Conservation (phyloP, 192 early-diverging fungal genomes). For the Geranomyces variabilis region DNA sequence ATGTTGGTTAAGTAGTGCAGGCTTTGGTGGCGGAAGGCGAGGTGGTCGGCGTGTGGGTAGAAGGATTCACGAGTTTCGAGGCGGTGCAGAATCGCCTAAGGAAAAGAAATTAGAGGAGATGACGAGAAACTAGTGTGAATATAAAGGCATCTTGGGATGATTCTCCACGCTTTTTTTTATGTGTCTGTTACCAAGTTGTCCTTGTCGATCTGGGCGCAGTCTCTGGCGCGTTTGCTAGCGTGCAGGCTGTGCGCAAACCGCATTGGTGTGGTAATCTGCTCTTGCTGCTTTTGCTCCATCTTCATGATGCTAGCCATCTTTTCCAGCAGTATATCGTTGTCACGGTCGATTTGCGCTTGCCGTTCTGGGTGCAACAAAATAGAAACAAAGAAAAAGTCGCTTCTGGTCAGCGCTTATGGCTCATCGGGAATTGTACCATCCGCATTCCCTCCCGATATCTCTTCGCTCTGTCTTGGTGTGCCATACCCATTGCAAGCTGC, state of each 20-base stretch:
- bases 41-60: conserved; percentile 41
- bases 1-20: conserved; percentile 51
- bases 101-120: neutral
- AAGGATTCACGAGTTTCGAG: conserved; percentile 45
- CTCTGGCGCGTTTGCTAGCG: conserved; percentile 14
- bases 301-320: conserved; percentile 46
- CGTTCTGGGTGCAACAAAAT: conserved; percentile 38
- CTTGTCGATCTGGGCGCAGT: conserved; percentile 30
- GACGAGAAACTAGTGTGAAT: neutral
- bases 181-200: conserved; percentile 38
- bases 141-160: too few species aligned
- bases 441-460: too few species aligned
- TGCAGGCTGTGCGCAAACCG: conserved; percentile 25
- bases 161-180: too few species aligned
- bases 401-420: too few species aligned
- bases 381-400: neutral
- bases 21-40: conserved; percentile 35
- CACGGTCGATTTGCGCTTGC: conserved; percentile 43
- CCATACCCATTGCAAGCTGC: conserved; percentile 53
- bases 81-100: conserved; percentile 47
- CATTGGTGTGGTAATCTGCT: conserved; percentile 10
- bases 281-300: conserved; percentile 23
- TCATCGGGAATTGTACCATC: too few species aligned
- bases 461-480: neutral
- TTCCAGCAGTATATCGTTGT: conserved; percentile 53